Base-by-base conservation (phyloP, 345 rosid species). In the Viola odorata region DNA sequence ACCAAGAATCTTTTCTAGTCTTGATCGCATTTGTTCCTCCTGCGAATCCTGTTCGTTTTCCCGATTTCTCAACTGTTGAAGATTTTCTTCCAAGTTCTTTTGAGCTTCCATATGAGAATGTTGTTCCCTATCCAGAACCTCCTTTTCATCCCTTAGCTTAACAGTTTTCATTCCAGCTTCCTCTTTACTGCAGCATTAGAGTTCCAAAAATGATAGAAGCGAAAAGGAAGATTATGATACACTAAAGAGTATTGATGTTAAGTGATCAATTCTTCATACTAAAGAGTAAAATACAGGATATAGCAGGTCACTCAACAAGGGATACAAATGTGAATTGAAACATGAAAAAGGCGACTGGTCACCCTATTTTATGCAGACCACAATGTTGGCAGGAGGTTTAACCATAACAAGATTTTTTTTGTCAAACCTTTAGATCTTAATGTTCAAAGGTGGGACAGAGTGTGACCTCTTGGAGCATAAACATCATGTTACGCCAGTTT, bases 71-170 rank as follows among this genome's bases (percentile, higher is more conserved):
- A 94, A 63, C 68, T 90, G 96, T 73, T 85, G 99, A 63, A 84
- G 78, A 75, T 90, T 94, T 88, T 88, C 99, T 81, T 88, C 97
- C 74, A 87, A 80, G 82, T 90, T 94, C 77, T 86, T 88, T 64
- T 75, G 79, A 53, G 87, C 95, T 83, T 94, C 99, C 51, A 81
- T 81, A 77, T 90, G 91, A 69, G 95, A 82, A 77, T 85, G 90
- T 14, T 86, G 97, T 57, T 94, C 96, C 85, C 95, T 86, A 52
- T 90, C 96, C 57, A 90, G 73, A 66, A 90, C 95, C 85, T 94
- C 99, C 63, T 94, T 86, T 73, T 94, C 95, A 77, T 90, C 97
- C 77, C 91, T 84, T 51, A 90, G 81, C 82, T 82, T 85, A 4
- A 84, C 78, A 75, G 97, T 94, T 85, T 76, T 82, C 85, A 81